Evolutionary conservation across 306 rosid genomes (phyloP).

Genomic region (Prunus armeniaca): DNA sequence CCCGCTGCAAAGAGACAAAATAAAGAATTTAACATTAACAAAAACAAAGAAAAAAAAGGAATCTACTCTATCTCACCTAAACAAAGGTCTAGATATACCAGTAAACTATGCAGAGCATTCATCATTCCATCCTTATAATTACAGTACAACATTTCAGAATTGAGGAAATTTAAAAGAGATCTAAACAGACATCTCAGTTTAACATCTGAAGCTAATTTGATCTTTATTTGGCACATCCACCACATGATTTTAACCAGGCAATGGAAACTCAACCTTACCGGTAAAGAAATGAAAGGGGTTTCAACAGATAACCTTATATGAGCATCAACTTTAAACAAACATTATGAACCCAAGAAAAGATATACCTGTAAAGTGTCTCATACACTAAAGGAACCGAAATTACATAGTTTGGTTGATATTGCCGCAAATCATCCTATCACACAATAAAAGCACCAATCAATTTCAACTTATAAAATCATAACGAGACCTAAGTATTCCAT

Average conservation of each 20-base stretch:
- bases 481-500: background rate
- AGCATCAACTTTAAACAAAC: background rate
- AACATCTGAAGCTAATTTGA: background rate
- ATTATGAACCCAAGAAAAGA: background rate
- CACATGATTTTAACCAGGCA: background rate
- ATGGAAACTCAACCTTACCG: no score
- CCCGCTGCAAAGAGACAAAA: conserved; percentile 49
- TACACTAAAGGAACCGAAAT: conserved; percentile 91
- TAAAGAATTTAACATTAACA: background rate
- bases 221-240: background rate
- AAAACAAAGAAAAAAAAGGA: background rate
- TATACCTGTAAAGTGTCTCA: conserved; percentile 87
- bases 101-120: background rate
- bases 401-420: conserved; percentile 66
- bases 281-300: background rate
- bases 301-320: background rate
- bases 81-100: background rate
- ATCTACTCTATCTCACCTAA: background rate
- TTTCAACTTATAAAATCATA: background rate
- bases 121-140: background rate
- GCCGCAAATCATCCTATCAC: conserved; percentile 66
- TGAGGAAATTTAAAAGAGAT: background rate
- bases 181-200: background rate
- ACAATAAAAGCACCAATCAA: conserved; percentile 6
- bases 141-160: background rate